phyloP scores from a whole-genome alignment of 78 protist genomes.

The Blattamonas nauphoetae region DNA sequence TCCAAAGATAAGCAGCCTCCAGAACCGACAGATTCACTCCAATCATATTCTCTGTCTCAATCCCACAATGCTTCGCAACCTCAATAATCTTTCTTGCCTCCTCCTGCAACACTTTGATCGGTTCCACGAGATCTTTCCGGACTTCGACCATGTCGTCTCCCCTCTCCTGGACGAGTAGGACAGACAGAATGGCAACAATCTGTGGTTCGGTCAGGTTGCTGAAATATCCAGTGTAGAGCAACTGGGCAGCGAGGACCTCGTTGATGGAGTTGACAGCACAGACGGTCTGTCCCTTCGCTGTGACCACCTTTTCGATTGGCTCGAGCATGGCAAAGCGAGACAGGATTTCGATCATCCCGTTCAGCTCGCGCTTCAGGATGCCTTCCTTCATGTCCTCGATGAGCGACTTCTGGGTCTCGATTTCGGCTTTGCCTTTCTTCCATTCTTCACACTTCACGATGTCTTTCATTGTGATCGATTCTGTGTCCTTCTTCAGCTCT shows the following conservation, averaged over 20 bases:
- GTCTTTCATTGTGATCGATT: constrained; percentile 30
- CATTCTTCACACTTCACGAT: not conserved
- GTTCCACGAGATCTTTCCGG: not conserved
- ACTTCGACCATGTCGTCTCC: not conserved
- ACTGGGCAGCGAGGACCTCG: constrained; percentile 77
- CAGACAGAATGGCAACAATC: constrained; percentile 59
- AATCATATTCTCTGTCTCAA: constrained; percentile 21
- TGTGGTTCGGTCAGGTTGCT: constrained; percentile 57
- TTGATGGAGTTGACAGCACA: constrained; percentile 83
- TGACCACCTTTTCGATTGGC: constrained; percentile 63
- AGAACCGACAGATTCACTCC: constrained; percentile 47
- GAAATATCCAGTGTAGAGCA: constrained; percentile 79
- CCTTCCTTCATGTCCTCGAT: constrained; percentile 59
- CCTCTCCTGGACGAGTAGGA: constrained; percentile 53
- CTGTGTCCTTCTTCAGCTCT: not conserved
- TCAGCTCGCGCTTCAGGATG: constrained; percentile 58
- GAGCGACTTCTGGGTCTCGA: constrained; percentile 35
- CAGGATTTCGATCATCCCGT: constrained; percentile 4
- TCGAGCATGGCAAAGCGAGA: constrained; percentile 53
- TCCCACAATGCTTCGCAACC: not conserved
- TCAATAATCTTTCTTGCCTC: constrained; percentile 31
- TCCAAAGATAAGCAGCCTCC: constrained; percentile 36
- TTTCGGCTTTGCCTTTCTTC: not conserved
- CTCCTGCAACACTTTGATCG: constrained; percentile 37
- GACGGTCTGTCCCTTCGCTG: constrained; percentile 80